These are phyloP conservation scores for Eragrostis nindensis DNA, from an alignment of 176 grass and related monocot genomes.

Conservation along the genomic window DNA sequence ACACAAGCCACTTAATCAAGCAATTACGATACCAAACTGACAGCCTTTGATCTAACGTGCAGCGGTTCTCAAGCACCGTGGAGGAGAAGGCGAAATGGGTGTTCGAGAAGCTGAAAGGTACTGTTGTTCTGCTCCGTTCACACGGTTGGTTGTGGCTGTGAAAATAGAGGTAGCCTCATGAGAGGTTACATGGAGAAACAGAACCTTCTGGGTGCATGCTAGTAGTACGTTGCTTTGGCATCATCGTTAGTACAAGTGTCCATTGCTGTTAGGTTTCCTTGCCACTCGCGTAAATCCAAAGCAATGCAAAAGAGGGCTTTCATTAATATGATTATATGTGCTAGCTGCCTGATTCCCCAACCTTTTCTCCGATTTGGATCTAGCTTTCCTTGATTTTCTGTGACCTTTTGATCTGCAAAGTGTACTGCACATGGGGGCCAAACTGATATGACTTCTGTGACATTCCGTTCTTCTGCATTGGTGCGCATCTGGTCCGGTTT, in stretches of 20 bases:
- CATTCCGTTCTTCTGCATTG: conserved; percentile 20
- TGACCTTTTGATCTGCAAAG: conserved; percentile 38
- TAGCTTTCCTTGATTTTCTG: conserved; percentile 35
- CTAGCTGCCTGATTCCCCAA: conserved; percentile 17
- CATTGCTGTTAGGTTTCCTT: conserved; percentile 38
- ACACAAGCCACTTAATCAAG: conserved; percentile 8
- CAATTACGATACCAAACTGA: conserved; percentile 1
- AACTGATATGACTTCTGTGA: conserved; percentile 41
- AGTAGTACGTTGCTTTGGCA: conserved; percentile 26
- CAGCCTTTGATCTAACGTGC: conserved; percentile 32
- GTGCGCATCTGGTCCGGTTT: conserved; percentile 29
- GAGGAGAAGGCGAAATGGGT: conserved; percentile 99
- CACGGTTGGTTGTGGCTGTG: conserved; percentile 12
- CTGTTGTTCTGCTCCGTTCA: not conserved
- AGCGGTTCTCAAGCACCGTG: conserved; percentile 86
- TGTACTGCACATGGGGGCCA: conserved; percentile 49
- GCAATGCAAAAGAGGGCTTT: conserved; percentile 24
- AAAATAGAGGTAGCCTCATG: conserved; percentile 37
- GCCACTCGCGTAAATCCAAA: conserved; percentile 47
- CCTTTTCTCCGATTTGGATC: conserved; percentile 41
- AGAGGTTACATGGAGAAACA: conserved; percentile 14
- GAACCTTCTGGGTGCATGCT: conserved; percentile 24
- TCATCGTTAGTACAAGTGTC: conserved; percentile 33
- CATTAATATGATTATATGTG: conserved; percentile 28
- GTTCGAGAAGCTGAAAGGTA: conserved; percentile 99